These are phyloP conservation scores for Xylariales sp. DNA, from an alignment of 2,329 filamentous ascomycete genomes.

Conservation along the genomic window DNA sequence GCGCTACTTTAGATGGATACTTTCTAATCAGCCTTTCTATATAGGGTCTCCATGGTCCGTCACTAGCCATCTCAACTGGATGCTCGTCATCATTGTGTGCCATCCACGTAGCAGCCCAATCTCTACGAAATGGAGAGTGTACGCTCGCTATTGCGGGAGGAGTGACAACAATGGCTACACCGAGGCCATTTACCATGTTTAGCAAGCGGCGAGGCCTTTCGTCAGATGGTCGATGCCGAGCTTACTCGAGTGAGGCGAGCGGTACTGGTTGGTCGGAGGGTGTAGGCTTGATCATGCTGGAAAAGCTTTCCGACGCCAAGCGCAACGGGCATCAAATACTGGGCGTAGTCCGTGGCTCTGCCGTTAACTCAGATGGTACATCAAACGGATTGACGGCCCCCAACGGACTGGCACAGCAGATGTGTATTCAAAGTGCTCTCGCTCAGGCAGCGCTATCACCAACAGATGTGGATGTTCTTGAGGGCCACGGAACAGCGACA, in stretches of 20 bases:
- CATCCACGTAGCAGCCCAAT: slow-evolving; percentile 14
- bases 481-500: slow-evolving; percentile 26
- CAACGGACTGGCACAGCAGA: slow-evolving; percentile 10
- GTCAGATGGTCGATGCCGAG: slow-evolving; percentile 15
- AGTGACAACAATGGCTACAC: slow-evolving; percentile 11
- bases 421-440: slow-evolving; percentile 12
- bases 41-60: slow-evolving; percentile 4
- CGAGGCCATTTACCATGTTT: slow-evolving; percentile 10
- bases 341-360: slow-evolving; percentile 25
- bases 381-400: slow-evolving; percentile 15
- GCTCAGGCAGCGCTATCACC: slow-evolving; percentile 8
- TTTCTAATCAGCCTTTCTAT: not conserved
- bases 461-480: slow-evolving; percentile 16
- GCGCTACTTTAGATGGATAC: not conserved
- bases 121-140: slow-evolving; percentile 14
- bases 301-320: slow-evolving; percentile 35
- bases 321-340: slow-evolving; percentile 32
- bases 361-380: slow-evolving; percentile 31
- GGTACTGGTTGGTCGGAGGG: slow-evolving; percentile 43
- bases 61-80: slow-evolving; percentile 8
- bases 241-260: slow-evolving; percentile 31
- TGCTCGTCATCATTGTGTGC: slow-evolving; percentile 14
- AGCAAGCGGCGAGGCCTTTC: slow-evolving; percentile 13
- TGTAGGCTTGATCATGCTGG: slow-evolving; percentile 32
- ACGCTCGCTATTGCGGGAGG: slow-evolving; percentile 14